Conservation (phyloP, 257 asterid genomes). For the Perilla frutescens region DNA sequence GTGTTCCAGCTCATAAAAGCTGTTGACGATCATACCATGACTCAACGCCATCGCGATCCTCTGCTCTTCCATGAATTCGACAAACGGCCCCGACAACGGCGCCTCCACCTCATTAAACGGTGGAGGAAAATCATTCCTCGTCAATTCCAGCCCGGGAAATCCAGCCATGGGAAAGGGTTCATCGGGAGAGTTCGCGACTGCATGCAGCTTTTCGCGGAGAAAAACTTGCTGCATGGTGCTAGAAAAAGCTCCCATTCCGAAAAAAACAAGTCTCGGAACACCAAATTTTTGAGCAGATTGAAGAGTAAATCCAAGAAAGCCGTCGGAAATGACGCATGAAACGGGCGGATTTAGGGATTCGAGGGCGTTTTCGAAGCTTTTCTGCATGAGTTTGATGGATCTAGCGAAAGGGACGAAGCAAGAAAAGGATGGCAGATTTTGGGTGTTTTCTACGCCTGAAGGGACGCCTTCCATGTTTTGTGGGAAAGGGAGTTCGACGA, state of each 20-base stretch:
- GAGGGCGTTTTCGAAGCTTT: slow-evolving; percentile 52
- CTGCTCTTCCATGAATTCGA: slow-evolving; percentile 60
- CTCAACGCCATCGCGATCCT: slow-evolving; percentile 43
- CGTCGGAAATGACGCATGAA: slow-evolving; percentile 65
- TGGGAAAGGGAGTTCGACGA: slow-evolving; percentile 71
- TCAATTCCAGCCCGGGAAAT: slow-evolving; percentile 50
- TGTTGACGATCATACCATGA: slow-evolving; percentile 59
- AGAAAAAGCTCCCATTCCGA: slow-evolving; percentile 64
- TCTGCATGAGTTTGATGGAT: slow-evolving; percentile 61
- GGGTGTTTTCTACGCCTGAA: slow-evolving; percentile 66
- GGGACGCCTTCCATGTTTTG: slow-evolving; percentile 55
- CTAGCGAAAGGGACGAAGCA: slow-evolving; percentile 42
- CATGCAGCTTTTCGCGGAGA: slow-evolving; percentile 50
- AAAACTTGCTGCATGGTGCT: slow-evolving; percentile 46
- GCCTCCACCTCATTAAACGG: slow-evolving; percentile 50
- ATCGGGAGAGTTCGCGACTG: slow-evolving; percentile 37
- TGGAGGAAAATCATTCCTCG: slow-evolving; percentile 62
- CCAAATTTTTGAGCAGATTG: slow-evolving; percentile 47
- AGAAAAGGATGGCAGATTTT: slow-evolving; percentile 52
- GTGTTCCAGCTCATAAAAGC: slow-evolving; percentile 55
- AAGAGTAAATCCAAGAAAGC: slow-evolving; percentile 67
- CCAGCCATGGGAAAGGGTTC: slow-evolving; percentile 49
- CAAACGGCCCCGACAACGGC: slow-evolving; percentile 52
- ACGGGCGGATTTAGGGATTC: slow-evolving; percentile 47
- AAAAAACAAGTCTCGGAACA: slow-evolving; percentile 58